These are phyloP conservation scores for Saturnispora bothae DNA, from an alignment of 805 yeast species.

Conservation along the genomic window DNA sequence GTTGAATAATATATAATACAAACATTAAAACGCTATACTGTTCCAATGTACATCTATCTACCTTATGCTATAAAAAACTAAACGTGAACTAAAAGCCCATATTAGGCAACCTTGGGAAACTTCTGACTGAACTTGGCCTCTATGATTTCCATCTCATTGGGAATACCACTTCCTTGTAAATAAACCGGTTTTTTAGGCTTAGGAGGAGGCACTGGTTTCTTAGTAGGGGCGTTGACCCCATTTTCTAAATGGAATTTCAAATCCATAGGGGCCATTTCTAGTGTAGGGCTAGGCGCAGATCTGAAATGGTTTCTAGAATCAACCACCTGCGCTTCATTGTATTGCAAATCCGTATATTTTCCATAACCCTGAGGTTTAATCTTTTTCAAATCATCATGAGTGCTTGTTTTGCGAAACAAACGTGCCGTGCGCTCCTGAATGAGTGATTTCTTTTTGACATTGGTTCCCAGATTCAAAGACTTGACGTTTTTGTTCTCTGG, in stretches of 20 bases:
- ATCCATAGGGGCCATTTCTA: neutral
- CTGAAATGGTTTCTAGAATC: conserved; percentile 7
- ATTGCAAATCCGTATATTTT: conserved; percentile 42
- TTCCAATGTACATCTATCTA: no score
- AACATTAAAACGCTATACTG: no score
- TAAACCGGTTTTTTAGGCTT: conserved; percentile 57
- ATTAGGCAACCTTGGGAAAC: conserved; percentile 33
- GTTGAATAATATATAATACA: no score
- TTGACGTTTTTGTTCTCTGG: conserved; percentile 9
- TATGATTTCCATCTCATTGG: conserved; percentile 43
- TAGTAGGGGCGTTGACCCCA: neutral
- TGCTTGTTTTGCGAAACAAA: conserved; percentile 4
- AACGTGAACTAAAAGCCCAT: no score
- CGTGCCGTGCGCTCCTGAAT: conserved; percentile 8
- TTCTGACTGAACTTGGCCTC: conserved; percentile 47
- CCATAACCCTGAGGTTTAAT: conserved; percentile 76
- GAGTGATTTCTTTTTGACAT: conserved; percentile 3
- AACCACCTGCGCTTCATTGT: neutral
- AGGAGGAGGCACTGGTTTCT: conserved; percentile 30
- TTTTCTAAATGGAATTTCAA: neutral
- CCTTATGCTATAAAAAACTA: no score
- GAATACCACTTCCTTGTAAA: conserved; percentile 23
- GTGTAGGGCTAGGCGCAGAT: neutral
- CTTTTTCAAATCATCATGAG: conserved; percentile 27
- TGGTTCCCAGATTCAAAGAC: conserved; percentile 1